Evolutionary conservation across 1,284 basidiomycete genomes (phyloP).

Genomic region (Irpex rosettiformis): DNA sequence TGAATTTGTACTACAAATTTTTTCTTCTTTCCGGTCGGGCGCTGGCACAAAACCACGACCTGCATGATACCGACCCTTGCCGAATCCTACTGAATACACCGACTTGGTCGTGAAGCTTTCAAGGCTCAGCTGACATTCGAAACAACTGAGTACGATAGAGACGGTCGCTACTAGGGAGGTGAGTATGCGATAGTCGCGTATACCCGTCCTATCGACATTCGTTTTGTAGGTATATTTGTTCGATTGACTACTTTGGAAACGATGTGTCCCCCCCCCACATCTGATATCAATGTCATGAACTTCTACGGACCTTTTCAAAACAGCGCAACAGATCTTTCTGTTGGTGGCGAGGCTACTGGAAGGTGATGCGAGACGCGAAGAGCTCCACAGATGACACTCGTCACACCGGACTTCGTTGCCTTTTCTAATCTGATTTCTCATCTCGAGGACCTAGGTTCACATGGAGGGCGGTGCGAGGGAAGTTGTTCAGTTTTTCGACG

Average conservation of each 20-base stretch:
- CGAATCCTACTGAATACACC: too few species aligned
- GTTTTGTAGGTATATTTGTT: not conserved
- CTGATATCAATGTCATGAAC: not conserved
- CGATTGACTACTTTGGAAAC: not conserved
- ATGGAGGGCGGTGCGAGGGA: not conserved
- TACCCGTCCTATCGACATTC: too few species aligned
- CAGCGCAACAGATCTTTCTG: slow-evolving; percentile 2
- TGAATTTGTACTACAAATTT: not conserved
- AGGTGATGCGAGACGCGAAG: not conserved
- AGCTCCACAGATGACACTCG: not conserved
- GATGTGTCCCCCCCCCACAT: not conserved
- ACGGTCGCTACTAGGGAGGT: too few species aligned
- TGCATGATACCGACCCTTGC: too few species aligned
- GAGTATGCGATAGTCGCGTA: too few species aligned
- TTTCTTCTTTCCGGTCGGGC: not conserved
- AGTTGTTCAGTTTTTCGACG: not conserved
- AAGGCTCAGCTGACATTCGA: too few species aligned
- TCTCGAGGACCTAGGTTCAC: not conserved
- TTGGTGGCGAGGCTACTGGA: not conserved
- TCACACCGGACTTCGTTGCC: not conserved
- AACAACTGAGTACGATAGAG: too few species aligned
- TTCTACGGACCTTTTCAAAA: not conserved
- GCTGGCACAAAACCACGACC: too few species aligned
- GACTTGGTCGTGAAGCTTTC: too few species aligned
- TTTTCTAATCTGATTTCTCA: not conserved